Base-by-base conservation (phyloP, 2,329 filamentous ascomycete species). In the Aspergillus pseudoterreus region DNA sequence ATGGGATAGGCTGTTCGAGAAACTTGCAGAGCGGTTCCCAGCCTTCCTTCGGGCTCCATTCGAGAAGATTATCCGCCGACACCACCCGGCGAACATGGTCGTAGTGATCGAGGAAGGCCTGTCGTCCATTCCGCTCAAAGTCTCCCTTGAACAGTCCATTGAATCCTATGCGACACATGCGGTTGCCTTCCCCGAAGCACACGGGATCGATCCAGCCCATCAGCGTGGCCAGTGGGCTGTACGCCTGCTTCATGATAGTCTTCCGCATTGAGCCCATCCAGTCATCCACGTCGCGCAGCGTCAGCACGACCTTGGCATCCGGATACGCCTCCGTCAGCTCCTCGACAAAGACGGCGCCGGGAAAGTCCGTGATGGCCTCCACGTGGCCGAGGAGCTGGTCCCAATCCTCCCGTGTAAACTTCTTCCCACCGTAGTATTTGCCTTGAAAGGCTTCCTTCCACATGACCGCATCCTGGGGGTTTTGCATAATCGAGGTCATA, bases 1-100 rank as follows among this genome's bases (percentile, higher is more conserved):
- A 51, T 1, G 73, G 71, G 3, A 71, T 58, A 6, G 65, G 57
- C 33, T 68, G 71, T 0, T 63, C 68, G 38, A 76, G 46, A 45
- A 76, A 75, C 50, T 65, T 54, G 55, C 75, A 78, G 21, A 79
- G 59, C 9, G 72, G 71, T 33, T 63, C 67, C 75, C 76, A 78
- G 1, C 73, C 75, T 33, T 76, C 69, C 30, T 66, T 50, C 1
- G 65, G 54, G 45, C 62, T 50, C 43, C 57, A 71, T 49, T 70
- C 65, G 33, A 67, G 50, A 30, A 69, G 39, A 12, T 56, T 53
- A 15, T 63, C 57, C 12, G 47, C 43, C 4, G 62, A 52, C n/a
- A 65, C 54, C 9, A 60, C 50, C 2, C 33, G 15, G 15, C 59
- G 52, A 2, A 66, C 56, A 6, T 49, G 43, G 1, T 54, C 56